Evolutionary conservation across 768 basidiomycete species (phyloP), one percentile per base, ranked within the genome.

Genomic region (Strobilomyces echinocephalus): DNA sequence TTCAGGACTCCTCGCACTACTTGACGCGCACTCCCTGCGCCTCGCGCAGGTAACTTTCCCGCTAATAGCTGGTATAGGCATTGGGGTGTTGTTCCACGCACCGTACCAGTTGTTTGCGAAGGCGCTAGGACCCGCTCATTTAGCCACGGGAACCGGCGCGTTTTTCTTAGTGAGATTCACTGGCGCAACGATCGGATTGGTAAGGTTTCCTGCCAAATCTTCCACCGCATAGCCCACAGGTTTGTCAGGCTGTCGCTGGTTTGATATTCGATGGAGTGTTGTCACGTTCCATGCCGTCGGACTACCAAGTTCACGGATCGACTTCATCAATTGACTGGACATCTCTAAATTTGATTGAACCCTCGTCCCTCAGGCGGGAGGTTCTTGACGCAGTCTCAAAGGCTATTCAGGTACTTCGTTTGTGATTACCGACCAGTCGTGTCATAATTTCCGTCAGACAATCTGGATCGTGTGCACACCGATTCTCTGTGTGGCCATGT

Each of bases 131-230:
- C 79, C 82, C 8, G 73, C 78, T 44, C 84, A 91, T 59, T 67
- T 91, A 48, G 89, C 90, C 4, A 79, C 83, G 20, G 87, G 88
- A 30, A 93, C 91, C 10, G 86, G 88, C 63, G 89, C 88, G 11
- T 93, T 92, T 69, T 92, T 93, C 71, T 76, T 92, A 51, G 88
- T 91, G 42, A 79, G 90, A 41, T 92, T 92, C 71, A 91, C 89
- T 35, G 90, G 90, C 9, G 88, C 90, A 31, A 91, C 90, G 3
- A 75, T 86, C 36, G 90, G 90, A 56, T 69, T 93, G 72, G 90
- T 89, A 68, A 60, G 84, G 66, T 56, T 59, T 54, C 16, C 28
- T 38, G 3, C 34, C 41, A 33, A 8, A 18, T 21, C n/a, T 43
- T 55, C 36, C 46, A 40, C 28, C 38, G 49, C 38, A 31, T 53